Base-by-base conservation (phyloP, 2,329 filamentous ascomycete species). In the Colletotrichum sidae region DNA sequence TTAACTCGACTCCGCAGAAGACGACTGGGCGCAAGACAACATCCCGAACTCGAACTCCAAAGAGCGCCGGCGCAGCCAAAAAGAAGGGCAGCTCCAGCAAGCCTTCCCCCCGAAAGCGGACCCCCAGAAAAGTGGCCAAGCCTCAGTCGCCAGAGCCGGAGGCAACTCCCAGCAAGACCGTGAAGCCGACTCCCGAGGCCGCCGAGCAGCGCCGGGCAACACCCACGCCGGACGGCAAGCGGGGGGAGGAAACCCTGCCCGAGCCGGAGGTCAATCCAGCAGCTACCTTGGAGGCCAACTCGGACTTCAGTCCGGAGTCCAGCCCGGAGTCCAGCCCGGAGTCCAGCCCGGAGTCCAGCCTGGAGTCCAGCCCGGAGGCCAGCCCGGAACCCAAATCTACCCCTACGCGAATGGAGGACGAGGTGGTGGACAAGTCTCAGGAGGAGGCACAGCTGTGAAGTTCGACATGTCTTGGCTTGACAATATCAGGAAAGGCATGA, bases 1-100 rank as follows among this genome's bases (percentile, higher is more conserved):
- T 67, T 67, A 59, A 67, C 60, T 44, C 54, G 15, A 67, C 54
- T 41, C 44, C 45, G 55, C 64, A 67, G 64, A 65, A 54, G 45
- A 39, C 50, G 12, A 39, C 42, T 39, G 49, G 11, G 6, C 54
- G 50, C 38, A 67, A 47, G 39, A 41, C 54, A 34, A 49, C 54
- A 25, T 65, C 10, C 38, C 17, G 35, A 6, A 37, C 13, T 11
- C 37, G 33, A 33, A 15, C 8, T 41, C 25, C 44, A 42, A 49
- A 46, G 44, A 46, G 9, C 44, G 15, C 44, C n/a, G 44, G 25
- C n/a, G 17, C 15, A 17, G n/a, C 44, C 44, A 46, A 15, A 6
- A 46, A 11, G 54, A 35, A 47, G 35, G n/a, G 13, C 54, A 12
- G 34, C 17, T 45, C 15, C 37, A 50, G 45, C 38, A 38, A 39